Conservation (phyloP, 2,329 filamentous ascomycete species). For the Huntiella abstrusa region DNA sequence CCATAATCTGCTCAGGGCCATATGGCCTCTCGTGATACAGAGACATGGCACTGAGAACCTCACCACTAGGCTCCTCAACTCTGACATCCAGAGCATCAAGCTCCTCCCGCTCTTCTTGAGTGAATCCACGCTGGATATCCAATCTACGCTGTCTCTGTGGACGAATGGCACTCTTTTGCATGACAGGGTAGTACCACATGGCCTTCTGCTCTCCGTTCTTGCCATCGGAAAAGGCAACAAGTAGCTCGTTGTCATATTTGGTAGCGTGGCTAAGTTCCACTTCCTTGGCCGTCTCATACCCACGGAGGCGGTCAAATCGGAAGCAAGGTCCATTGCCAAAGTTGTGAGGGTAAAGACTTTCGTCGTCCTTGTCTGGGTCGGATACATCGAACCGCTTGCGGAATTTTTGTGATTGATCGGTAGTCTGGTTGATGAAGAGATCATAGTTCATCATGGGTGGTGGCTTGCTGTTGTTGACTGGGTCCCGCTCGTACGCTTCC, state of each 20-base stretch:
- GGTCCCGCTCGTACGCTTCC: slow-evolving; percentile 37
- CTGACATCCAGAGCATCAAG: slow-evolving; percentile 37
- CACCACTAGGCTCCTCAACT: slow-evolving; percentile 35
- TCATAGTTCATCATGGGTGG: slow-evolving; percentile 45
- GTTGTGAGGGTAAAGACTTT: slow-evolving; percentile 34
- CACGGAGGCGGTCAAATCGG: slow-evolving; percentile 40
- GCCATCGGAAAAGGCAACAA: slow-evolving; percentile 38
- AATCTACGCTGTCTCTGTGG: slow-evolving; percentile 47
- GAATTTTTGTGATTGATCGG: slow-evolving; percentile 32
- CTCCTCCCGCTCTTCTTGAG: slow-evolving; percentile 27
- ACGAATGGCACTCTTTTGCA: slow-evolving; percentile 43
- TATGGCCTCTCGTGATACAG: slow-evolving; percentile 34
- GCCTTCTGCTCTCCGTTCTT: slow-evolving; percentile 33
- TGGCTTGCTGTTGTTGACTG: slow-evolving; percentile 34
- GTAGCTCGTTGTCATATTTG: slow-evolving; percentile 46
- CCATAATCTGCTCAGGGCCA: slow-evolving; percentile 19
- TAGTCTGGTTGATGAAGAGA: slow-evolving; percentile 39
- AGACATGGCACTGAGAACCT: slow-evolving; percentile 31
- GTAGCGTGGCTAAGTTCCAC: slow-evolving; percentile 34
- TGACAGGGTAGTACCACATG: slow-evolving; percentile 49
- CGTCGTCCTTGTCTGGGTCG: slow-evolving; percentile 34
- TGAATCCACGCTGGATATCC: slow-evolving; percentile 29
- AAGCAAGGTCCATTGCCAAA: slow-evolving; percentile 32
- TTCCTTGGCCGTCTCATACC: slow-evolving; percentile 45
- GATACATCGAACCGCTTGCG: slow-evolving; percentile 40